Evolutionary conservation across 495 filamentous ascomycete genomes (phyloP), one percentile per base, ranked within the genome.

Genomic region (Neohortaea acidophila): DNA sequence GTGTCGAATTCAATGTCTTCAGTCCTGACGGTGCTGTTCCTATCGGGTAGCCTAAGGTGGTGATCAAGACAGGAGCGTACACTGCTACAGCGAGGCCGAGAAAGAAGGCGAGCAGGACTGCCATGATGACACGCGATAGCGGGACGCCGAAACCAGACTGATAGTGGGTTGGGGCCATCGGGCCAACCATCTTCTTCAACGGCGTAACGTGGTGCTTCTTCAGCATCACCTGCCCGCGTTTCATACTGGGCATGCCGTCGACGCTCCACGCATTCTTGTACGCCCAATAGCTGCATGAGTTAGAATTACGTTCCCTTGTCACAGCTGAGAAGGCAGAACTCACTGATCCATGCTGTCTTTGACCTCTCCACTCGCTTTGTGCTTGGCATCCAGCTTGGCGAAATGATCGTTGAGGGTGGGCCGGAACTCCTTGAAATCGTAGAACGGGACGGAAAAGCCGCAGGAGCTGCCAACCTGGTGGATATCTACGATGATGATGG

Each of bases 231-330:
- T 59, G 38, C 0, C 54, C 70, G 21, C 62, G 41, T 17, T 54
- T 50, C 55, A 74, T 60, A 0, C 62, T 68, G 0, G 69, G 69
- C 0, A 74, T 50, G 1, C 67, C 68, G 40, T 74, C 70, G 42
- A 74, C 61, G 36, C 61, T 66, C 42, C 54, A 62, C 1, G 66
- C 52, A 33, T 68, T 72, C 49, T 74, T 74, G 33, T 52, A 59
- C 0, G 70, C 69, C 69, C 70, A 73, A 48, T 74, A 72, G 21
- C 68, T 70, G 23, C 23, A 13, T 26, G 19, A 13, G 21, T 21
- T 24, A 39, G 15, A 14, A 17, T n/a, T n/a, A n/a, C n/a, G n/a
- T n/a, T 8, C 30, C 14, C 8, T 8, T n/a, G n/a, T n/a, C 11
- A 7, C 29, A 33, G 33, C 33, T 21, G 2, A 1, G n/a, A 40